These are phyloP conservation scores for Acrocalymma vagum DNA, from an alignment of 2,329 filamentous ascomycete species.

Conservation along the genomic window DNA sequence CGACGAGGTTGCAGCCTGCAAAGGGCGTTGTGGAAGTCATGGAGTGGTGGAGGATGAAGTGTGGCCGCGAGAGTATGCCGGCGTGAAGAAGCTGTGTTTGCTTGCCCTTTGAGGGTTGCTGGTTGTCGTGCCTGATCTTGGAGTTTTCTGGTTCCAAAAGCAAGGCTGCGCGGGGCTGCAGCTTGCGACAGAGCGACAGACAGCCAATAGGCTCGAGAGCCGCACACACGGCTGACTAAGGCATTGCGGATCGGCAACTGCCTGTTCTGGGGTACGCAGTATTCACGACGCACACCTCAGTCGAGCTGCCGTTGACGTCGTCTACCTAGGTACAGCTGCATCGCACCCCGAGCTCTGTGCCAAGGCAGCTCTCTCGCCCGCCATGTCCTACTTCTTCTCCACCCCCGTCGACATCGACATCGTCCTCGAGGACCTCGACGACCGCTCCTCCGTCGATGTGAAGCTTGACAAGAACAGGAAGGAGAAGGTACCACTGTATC, in stretches of 20 bases:
- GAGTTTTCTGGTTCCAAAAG: no score
- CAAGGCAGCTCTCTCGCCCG: conserved; percentile 14
- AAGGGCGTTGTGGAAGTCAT: not conserved
- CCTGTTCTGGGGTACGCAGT: conserved; percentile 23
- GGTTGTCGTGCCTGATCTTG: no score
- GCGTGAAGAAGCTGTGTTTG: no score
- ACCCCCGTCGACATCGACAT: conserved; percentile 99
- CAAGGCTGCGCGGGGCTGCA: no score
- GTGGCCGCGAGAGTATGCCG: no score
- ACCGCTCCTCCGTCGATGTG: conserved; percentile 94
- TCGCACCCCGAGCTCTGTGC: conserved; percentile 23
- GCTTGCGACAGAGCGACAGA: no score
- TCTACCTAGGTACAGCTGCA: conserved; percentile 24
- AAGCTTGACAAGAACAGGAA: conserved; percentile 98
- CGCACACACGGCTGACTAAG: no score
- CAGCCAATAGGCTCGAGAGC: no score
- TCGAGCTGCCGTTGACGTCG: conserved; percentile 25
- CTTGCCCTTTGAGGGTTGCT: no score
- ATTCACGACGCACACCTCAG: conserved; percentile 13
- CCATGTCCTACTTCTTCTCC: conserved; percentile 93
- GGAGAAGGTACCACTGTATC: conserved; percentile 95
- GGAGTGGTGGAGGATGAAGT: no score
- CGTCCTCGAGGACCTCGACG: conserved; percentile 93
- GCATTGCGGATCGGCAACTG: conserved; percentile 22
- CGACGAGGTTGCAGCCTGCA: conserved; percentile 1